Percentiles rank a stretch among this genome's conserved stretches.
These are phyloP conservation scores for Ophiostoma quercus DNA, from an alignment of 2,329 filamentous ascomycete genomes.

Conservation along the genomic window DNA sequence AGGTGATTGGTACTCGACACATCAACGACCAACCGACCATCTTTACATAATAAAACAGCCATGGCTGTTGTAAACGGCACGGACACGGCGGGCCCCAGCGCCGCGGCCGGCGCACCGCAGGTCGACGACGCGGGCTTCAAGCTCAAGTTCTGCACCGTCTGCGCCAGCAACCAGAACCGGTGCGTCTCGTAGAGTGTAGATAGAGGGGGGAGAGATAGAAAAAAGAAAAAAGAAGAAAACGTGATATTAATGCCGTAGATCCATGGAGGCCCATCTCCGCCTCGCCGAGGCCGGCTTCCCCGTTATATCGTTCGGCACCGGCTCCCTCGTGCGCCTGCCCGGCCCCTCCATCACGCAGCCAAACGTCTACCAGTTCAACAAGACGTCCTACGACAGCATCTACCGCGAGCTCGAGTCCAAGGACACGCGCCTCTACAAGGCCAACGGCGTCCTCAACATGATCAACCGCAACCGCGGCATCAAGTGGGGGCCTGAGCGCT, in stretches of 20 bases:
- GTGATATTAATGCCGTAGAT: constrained; percentile 43
- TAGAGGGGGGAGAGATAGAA: not conserved
- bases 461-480: constrained; percentile 83
- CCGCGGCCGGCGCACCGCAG: constrained; percentile 37
- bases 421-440: constrained; percentile 78
- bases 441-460: constrained; percentile 95
- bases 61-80: constrained; percentile 15
- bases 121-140: constrained; percentile 62
- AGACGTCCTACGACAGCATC: constrained; percentile 90
- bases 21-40: not conserved
- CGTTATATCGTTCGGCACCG: constrained; percentile 97
- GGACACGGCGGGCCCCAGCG: constrained; percentile 4
- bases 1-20: not conserved
- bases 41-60: not conserved
- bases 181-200: constrained; percentile 39
- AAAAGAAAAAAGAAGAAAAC: not conserved
- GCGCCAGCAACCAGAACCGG: constrained; percentile 96
- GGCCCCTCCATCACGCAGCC: constrained; percentile 87
- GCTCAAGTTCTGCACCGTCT: constrained; percentile 97
- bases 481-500: constrained; percentile 93
- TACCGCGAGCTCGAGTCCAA: constrained; percentile 85
- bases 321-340: constrained; percentile 86
- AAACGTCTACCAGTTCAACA: constrained; percentile 98
- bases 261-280: constrained; percentile 98
- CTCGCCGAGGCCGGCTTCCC: constrained; percentile 82